A percentile compares a stretch with the other conserved stretches of the same genome.
Conservation (phyloP, 192 early-diverging fungal genomes). For the Backusella circina region DNA sequence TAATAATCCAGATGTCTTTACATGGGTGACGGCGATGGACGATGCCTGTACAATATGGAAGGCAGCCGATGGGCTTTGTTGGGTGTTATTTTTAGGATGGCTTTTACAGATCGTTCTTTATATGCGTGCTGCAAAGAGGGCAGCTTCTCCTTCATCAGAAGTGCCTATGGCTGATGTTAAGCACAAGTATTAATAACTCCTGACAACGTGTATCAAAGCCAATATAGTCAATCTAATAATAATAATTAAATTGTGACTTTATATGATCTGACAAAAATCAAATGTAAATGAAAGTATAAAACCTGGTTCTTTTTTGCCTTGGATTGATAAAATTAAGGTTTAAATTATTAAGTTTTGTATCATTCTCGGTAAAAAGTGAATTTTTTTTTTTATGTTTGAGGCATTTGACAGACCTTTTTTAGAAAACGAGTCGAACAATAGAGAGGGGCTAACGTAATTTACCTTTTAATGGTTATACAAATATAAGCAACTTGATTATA, state of each 20-base stretch:
- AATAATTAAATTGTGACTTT: neutral
- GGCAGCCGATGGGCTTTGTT: constrained; percentile 10
- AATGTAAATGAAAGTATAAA: neutral
- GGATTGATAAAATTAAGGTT: too few species aligned
- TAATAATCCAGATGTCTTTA: constrained; percentile 9
- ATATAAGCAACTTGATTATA: neutral
- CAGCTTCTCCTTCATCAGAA: neutral
- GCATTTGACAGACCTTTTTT: neutral
- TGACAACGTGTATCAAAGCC: neutral
- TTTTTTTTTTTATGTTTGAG: neutral
- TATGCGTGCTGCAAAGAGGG: neutral
- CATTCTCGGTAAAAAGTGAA: too few species aligned
- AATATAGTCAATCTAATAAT: neutral
- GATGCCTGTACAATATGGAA: constrained; percentile 13
- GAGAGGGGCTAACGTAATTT: too few species aligned
- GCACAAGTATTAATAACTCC: neutral
- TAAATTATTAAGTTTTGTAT: too few species aligned
- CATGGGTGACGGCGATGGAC: constrained; percentile 23
- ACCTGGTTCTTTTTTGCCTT: too few species aligned
- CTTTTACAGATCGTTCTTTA: neutral
- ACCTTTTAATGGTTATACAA: neutral
- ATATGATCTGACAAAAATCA: neutral
- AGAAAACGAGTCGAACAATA: neutral
- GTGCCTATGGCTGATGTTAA: neutral
- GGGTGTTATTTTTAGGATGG: constrained; percentile 18